Evolutionary conservation across 73 alveolate species (phyloP).

Genomic region (Paramecium sexaurelia): DNA sequence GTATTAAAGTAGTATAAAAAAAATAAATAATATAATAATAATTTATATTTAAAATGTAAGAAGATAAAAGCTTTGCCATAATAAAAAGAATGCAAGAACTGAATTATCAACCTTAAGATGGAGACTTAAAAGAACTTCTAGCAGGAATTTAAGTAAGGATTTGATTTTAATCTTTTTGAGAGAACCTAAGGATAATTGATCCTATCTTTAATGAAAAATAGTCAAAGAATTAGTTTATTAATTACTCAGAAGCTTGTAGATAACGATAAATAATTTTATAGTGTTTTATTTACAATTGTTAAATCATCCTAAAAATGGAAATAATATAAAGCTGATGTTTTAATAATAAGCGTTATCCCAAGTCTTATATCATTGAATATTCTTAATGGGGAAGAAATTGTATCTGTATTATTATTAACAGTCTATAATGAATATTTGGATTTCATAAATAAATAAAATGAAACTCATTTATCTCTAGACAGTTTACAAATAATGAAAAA

Average conservation of each 20-base stretch:
- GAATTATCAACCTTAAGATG: neutral
- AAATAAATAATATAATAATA: too few species aligned
- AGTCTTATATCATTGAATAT: neutral
- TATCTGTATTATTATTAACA: neutral
- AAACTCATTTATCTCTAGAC: neutral
- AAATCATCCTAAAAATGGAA: conserved; percentile 9
- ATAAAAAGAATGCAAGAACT: neutral
- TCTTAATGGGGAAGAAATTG: neutral
- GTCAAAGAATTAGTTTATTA: neutral
- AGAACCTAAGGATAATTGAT: neutral
- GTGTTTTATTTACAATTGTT: neutral
- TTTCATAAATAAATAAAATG: neutral
- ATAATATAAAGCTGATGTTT: neutral
- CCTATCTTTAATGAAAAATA: neutral
- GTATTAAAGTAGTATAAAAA: too few species aligned
- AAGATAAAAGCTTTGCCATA: neutral
- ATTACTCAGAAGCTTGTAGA: neutral
- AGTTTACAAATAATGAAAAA: neutral
- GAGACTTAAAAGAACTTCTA: neutral
- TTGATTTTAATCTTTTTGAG: neutral
- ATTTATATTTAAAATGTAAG: neutral
- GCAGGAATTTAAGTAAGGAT: neutral
- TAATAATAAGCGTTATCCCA: neutral
- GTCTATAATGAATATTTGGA: conserved; percentile 12
- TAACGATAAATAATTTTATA: neutral